A percentile compares a stretch with the other conserved stretches of the same genome.
Conservation (phyloP, 1,284 basidiomycete species). For the Microbotryum violaceum region DNA sequence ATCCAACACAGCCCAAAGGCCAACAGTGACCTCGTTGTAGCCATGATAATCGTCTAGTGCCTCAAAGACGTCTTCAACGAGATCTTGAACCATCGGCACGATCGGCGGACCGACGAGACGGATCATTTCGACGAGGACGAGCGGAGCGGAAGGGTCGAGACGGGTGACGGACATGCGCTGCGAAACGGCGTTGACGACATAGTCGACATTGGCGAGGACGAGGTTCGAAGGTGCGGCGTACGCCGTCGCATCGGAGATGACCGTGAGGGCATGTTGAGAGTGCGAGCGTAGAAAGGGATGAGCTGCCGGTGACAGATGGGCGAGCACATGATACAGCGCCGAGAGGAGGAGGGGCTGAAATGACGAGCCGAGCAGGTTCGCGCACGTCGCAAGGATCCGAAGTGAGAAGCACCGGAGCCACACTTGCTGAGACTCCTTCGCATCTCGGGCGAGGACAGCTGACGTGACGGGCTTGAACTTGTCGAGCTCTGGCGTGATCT, state of each 20-base stretch:
- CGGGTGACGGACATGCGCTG: constrained; percentile 65
- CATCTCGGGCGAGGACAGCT: constrained; percentile 10
- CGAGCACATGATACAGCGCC: constrained; percentile 71
- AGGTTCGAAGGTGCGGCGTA: constrained; percentile 77
- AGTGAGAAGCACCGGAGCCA: constrained; percentile 53
- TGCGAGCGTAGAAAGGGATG: constrained; percentile 58
- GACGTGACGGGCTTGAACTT: constrained; percentile 31
- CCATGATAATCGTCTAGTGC: constrained; percentile 87
- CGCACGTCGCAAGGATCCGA: constrained; percentile 60
- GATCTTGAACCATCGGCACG: constrained; percentile 75
- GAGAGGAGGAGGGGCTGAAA: constrained; percentile 65
- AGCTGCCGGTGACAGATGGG: constrained; percentile 62
- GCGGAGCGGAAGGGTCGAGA: constrained; percentile 53
- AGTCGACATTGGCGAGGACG: constrained; percentile 85
- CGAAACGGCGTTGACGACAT: constrained; percentile 78
- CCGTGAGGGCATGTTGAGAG: constrained; percentile 60
- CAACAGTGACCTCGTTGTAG: constrained; percentile 52
- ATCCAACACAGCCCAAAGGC: constrained; percentile 59
- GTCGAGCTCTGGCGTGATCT: constrained; percentile 30
- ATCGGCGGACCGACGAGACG: constrained; percentile 74
- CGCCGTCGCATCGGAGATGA: constrained; percentile 60
- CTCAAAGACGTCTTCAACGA: constrained; percentile 92
- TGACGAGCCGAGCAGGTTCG: constrained; percentile 49
- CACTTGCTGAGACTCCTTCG: constrained; percentile 49
- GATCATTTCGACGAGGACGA: constrained; percentile 70